Conservation (phyloP, 768 basidiomycete genomes). For the Dioszegia hungarica region DNA sequence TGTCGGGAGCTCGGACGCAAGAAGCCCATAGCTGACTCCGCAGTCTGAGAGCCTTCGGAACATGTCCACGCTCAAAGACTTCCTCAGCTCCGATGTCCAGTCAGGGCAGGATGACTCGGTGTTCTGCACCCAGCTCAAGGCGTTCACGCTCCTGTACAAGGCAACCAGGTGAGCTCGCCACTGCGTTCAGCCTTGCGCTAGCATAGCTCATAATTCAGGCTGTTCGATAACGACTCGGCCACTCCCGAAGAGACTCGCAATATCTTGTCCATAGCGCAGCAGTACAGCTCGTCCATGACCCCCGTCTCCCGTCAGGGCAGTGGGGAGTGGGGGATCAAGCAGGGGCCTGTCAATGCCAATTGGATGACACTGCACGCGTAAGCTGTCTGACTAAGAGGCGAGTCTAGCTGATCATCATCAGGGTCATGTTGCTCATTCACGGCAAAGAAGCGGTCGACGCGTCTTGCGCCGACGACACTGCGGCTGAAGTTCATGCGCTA, state of each 20-base stretch:
- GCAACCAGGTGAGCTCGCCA: conserved; percentile 14
- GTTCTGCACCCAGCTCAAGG: conserved; percentile 7
- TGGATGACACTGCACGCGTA: conserved; percentile 22
- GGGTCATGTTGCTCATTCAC: conserved; percentile 13
- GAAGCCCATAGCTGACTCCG: neutral
- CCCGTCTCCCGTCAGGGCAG: neutral
- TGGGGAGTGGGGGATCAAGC: neutral
- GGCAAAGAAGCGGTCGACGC: conserved; percentile 22
- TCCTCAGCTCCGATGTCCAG: conserved; percentile 7
- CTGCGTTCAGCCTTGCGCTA: neutral
- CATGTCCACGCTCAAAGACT: conserved; percentile 12
- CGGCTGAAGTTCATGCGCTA: conserved; percentile 3
- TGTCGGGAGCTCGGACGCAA: too few species aligned
- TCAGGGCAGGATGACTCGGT: conserved; percentile 5
- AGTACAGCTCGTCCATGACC: conserved; percentile 14
- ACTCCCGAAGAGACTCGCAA: conserved; percentile 13
- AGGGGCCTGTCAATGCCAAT: conserved; percentile 10
- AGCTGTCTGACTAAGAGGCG: neutral
- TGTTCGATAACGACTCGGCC: conserved; percentile 9
- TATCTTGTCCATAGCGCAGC: conserved; percentile 8
- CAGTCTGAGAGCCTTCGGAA: conserved; percentile 11
- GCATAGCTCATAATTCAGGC: neutral
- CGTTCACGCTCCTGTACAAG: conserved; percentile 12
- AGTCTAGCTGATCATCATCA: neutral
- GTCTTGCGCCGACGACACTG: neutral